Conservation (phyloP, 169 alveolate genomes). For the Plasmodium ovale region DNA sequence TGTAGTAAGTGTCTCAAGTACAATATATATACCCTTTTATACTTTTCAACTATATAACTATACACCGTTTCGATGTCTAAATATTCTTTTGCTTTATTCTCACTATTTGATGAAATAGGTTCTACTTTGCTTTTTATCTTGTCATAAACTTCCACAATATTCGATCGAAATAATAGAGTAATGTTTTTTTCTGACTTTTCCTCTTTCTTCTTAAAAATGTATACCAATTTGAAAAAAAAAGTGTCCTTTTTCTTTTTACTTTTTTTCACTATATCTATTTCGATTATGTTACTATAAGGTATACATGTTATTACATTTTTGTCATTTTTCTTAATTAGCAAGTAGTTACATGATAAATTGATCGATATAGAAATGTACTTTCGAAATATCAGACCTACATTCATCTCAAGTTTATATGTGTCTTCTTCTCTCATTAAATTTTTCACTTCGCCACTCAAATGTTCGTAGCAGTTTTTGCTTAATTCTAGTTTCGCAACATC, state of each 20-base stretch:
- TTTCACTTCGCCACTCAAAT: constrained; percentile 32
- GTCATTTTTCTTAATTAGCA: constrained; percentile 45
- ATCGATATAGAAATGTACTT: constrained; percentile 25
- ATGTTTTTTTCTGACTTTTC: constrained; percentile 27
- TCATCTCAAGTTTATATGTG: constrained; percentile 36
- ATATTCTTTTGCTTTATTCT: constrained; percentile 8
- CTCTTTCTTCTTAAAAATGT: constrained; percentile 50
- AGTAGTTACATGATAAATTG: constrained; percentile 40
- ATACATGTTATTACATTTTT: constrained; percentile 51
- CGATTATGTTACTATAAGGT: constrained; percentile 30
- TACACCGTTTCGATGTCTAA: constrained; percentile 50
- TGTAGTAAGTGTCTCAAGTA: constrained; percentile 39
- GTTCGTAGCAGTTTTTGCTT: constrained; percentile 38
- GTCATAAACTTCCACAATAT: constrained; percentile 23
- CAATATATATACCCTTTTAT: constrained; percentile 20
- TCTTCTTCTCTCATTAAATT: constrained; percentile 38
- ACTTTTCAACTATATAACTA: constrained; percentile 35
- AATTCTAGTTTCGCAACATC: constrained; percentile 51
- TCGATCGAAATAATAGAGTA: constrained; percentile 27
- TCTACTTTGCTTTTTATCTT: constrained; percentile 28
- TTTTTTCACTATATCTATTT: constrained; percentile 31
- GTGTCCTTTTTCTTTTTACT: constrained; percentile 27
- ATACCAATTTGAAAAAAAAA: constrained; percentile 36
- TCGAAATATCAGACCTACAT: constrained; percentile 33
- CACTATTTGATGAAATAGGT: not conserved